These are phyloP conservation scores for Cucurbita pepo DNA, from an alignment of 306 rosid genomes.

Conservation along the genomic window DNA sequence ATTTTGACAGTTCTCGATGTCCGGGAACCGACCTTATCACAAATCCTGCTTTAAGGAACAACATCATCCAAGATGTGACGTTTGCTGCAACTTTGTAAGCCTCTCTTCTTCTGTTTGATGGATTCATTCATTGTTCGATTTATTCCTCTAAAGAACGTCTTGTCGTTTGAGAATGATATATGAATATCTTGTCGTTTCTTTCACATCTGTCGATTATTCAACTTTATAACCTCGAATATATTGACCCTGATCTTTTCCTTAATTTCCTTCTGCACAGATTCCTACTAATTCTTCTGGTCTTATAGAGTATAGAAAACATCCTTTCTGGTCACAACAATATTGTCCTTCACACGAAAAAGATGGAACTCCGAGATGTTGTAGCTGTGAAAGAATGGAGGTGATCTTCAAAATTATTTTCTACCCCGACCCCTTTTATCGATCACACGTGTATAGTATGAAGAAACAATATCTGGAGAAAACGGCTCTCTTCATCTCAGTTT, in stretches of 20 bases:
- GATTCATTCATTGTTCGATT: no score
- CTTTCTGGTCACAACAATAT: constrained; percentile 85
- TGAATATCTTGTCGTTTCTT: neutral
- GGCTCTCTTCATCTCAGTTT: neutral
- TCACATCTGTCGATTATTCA: neutral
- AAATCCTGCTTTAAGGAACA: constrained; percentile 81
- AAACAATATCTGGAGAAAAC: neutral
- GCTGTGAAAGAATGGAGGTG: constrained; percentile 99
- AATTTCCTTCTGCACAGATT: constrained; percentile 34
- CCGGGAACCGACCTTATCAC: constrained; percentile 63
- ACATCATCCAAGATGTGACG: constrained; percentile 92
- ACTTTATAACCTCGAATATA: neutral
- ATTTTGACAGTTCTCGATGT: constrained; percentile 64
- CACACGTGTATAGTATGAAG: neutral
- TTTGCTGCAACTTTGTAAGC: constrained; percentile 75
- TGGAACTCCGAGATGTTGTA: constrained; percentile 93
- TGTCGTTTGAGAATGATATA: neutral
- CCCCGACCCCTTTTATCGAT: neutral
- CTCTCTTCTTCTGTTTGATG: constrained; percentile 9
- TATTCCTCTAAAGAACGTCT: no score
- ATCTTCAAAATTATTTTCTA: neutral
- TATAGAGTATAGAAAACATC: constrained; percentile 93
- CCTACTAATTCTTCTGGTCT: constrained; percentile 76
- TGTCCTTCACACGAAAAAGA: constrained; percentile 94
- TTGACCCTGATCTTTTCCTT: neutral